A percentile compares a stretch with the other conserved stretches of the same genome.
Conservation (phyloP, 805 yeast species). For the Limtongia smithiae region DNA sequence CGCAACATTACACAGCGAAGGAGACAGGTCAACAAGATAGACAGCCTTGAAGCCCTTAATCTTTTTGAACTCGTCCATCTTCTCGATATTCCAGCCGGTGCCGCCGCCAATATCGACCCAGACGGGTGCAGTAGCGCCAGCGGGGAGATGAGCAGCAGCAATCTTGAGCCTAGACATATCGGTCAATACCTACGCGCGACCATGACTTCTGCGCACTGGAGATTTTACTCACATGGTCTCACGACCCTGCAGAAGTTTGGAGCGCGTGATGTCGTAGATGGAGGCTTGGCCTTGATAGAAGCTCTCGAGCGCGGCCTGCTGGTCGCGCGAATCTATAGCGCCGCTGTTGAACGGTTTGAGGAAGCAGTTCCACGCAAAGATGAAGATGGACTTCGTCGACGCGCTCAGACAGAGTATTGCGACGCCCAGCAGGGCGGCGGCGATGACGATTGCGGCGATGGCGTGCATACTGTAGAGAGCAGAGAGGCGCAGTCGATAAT, state of each 20-base stretch:
- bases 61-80: conserved; percentile 49
- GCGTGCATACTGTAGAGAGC: neutral
- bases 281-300: conserved; percentile 76
- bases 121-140: conserved; percentile 47
- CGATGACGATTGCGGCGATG: conserved; percentile 3
- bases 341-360: conserved; percentile 55
- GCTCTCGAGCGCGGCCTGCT: conserved; percentile 60
- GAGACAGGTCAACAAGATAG: conserved; percentile 71
- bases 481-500: neutral
- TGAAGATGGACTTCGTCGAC: conserved; percentile 14
- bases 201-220: no score
- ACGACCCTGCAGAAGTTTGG: conserved; percentile 64
- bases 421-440: conserved; percentile 16
- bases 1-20: conserved; percentile 73
- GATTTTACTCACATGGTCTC: conserved; percentile 52
- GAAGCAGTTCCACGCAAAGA: conserved; percentile 52
- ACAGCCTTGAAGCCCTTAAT: conserved; percentile 60
- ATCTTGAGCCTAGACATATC: conserved; percentile 19
- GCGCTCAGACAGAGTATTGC: conserved; percentile 11
- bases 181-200: no score
- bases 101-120: conserved; percentile 88
- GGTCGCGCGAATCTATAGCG: conserved; percentile 40
- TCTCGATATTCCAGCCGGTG: conserved; percentile 77
- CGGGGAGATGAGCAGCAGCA: conserved; percentile 10
- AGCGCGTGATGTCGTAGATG: conserved; percentile 70